Conservation (phyloP, 345 rosid species). For the Brassica juncea region DNA sequence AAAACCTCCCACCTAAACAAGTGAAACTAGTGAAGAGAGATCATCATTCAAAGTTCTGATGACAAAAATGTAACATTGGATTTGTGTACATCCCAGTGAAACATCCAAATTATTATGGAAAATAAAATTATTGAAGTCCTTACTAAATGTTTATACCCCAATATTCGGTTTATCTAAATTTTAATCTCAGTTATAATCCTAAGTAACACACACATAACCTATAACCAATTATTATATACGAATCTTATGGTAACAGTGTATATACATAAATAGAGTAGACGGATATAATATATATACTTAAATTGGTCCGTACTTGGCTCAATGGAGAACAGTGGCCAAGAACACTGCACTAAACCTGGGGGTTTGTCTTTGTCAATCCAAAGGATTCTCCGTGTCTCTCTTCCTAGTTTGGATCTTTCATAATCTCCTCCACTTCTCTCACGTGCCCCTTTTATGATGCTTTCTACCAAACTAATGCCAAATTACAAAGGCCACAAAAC, state of each 20-base stretch:
- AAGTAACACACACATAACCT: neutral
- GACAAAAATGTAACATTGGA: neutral
- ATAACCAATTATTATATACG: neutral
- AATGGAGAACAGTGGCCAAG: conserved; percentile 30
- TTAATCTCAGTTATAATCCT: too few species aligned
- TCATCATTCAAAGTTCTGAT: neutral
- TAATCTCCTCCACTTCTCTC: conserved; percentile 22
- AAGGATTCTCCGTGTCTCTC: conserved; percentile 31
- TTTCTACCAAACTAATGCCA: conserved; percentile 8
- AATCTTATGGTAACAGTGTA: neutral
- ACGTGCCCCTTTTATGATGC: neutral
- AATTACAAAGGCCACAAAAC: neutral
- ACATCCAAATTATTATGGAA: too few species aligned
- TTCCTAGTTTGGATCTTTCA: conserved; percentile 13
- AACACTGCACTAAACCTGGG: conserved; percentile 41
- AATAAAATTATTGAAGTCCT: too few species aligned
- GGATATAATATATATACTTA: neutral
- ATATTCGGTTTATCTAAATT: too few species aligned
- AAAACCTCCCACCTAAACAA: neutral
- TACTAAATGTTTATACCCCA: too few species aligned
- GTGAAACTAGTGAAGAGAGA: neutral
- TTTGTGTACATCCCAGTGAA: neutral
- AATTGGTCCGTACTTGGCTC: conserved; percentile 36
- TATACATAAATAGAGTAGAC: neutral
- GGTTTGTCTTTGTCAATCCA: conserved; percentile 43